Evolutionary conservation across 805 yeast species (phyloP), one percentile per base, ranked within the genome.

Genomic region (Tetrapisispora nanseiensis): DNA sequence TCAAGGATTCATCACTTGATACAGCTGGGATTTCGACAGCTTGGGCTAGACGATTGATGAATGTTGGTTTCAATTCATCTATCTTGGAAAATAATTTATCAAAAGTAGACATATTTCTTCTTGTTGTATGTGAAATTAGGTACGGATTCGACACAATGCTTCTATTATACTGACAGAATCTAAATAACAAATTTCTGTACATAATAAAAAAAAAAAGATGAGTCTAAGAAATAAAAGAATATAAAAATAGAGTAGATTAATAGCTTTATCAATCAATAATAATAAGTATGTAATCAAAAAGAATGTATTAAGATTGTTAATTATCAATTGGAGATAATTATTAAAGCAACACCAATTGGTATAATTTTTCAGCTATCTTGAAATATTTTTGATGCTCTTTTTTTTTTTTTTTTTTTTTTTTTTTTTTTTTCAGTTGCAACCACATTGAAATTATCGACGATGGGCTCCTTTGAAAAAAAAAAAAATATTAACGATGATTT

Each of bases 1-100:
- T 83, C 51, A 86, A 74, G 11, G 78, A 63, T 57, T 87, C 95
- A 60, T 92, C 98, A 32, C 86, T 79, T 5, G 97, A 87, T 36
- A 92, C 97, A 9, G 97, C 89, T 37, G 95, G 94, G 52, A 90
- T 92, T 46, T 86, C 83, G 36, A 92, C 87, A n/a, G 97, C 97
- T 39, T 81, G 71, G 33, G 78, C 65, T 46, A 92, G 72, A 51
- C 95, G 71, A 42, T 74, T 67, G 52, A 84, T 77, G 69, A 82
- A 89, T 47, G 71, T 65, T 6, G 89, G 83, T 65, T 85, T 80
- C 59, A 85, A 75, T 53, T 75, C 81, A 51, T 81, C 84, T 51
- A 86, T 80, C 61, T 82, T 78, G 23, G 63, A 62, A 57, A 81
- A 62, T 23, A 62, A 37, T 24, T 52, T 52, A 23, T 50, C 52